A percentile compares a stretch with the other conserved stretches of the same genome.
Evolutionary conservation across 768 basidiomycete species (phyloP).

Genomic region (Lactifluus hygrophoroides): DNA sequence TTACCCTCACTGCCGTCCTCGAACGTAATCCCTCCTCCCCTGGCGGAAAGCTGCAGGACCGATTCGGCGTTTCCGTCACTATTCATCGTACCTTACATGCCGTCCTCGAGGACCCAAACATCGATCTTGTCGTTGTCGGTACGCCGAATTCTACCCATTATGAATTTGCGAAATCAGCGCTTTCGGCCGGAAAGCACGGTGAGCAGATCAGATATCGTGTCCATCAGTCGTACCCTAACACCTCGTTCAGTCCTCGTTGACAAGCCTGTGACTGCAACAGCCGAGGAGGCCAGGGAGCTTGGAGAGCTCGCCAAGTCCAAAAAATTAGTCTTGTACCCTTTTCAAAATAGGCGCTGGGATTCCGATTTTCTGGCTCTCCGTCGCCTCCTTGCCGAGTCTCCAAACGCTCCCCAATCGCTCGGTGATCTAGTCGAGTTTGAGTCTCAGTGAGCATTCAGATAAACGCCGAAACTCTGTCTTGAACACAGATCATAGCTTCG

Average conservation of each 20-base stretch:
- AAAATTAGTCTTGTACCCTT: slow-evolving; percentile 56
- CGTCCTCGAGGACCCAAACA: slow-evolving; percentile 50
- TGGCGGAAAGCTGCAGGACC: slow-evolving; percentile 56
- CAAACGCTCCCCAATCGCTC: slow-evolving; percentile 42
- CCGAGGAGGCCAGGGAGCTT: slow-evolving; percentile 50
- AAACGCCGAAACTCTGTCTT: neutral
- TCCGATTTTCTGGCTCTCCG: slow-evolving; percentile 65
- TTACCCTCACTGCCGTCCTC: slow-evolving; percentile 65
- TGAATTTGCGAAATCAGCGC: slow-evolving; percentile 50
- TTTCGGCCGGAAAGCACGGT: slow-evolving; percentile 72
- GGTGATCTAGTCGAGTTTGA: slow-evolving; percentile 65
- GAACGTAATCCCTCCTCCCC: slow-evolving; percentile 56
- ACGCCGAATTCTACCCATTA: slow-evolving; percentile 75
- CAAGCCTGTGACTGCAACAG: slow-evolving; percentile 64
- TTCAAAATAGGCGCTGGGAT: slow-evolving; percentile 73
- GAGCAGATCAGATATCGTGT: slow-evolving; percentile 18
- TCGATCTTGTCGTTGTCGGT: slow-evolving; percentile 61
- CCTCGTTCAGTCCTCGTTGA: slow-evolving; percentile 56
- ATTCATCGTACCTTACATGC: slow-evolving; percentile 54
- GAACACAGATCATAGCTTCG: slow-evolving; percentile 40
- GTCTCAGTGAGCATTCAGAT: slow-evolving; percentile 46
- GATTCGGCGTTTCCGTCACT: slow-evolving; percentile 48
- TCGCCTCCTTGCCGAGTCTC: slow-evolving; percentile 46
- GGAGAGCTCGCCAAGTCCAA: slow-evolving; percentile 49
- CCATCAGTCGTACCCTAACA: neutral